These are phyloP conservation scores for Sclerotinia borealis DNA, from an alignment of 2,329 filamentous ascomycete species.

Conservation along the genomic window DNA sequence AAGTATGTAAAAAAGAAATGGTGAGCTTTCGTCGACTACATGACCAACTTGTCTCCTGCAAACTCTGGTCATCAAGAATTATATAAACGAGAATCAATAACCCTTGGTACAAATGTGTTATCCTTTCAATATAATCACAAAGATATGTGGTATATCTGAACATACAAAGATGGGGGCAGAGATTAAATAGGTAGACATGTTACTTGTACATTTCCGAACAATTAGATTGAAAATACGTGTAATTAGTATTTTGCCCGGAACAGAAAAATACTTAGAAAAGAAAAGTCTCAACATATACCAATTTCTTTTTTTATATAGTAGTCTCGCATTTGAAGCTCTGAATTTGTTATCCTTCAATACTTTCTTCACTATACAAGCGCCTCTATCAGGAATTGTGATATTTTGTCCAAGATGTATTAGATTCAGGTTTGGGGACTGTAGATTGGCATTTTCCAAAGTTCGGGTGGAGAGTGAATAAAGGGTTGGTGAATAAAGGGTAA, in stretches of 20 bases:
- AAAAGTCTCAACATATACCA: neutral
- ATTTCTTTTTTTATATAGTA: neutral
- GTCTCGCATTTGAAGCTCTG: neutral
- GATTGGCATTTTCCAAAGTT: neutral
- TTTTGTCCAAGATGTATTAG: neutral
- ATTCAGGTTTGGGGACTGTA: neutral
- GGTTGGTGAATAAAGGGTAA: too few relatives aligned
- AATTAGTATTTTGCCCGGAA: neutral
- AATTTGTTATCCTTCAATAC: neutral
- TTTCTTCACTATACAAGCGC: neutral
- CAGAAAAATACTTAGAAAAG: fast-evolving
- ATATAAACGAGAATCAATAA: too few relatives aligned
- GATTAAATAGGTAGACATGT: neutral
- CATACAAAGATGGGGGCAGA: neutral
- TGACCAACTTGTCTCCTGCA: neutral
- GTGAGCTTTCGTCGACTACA: neutral
- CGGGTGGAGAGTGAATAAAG: fast-evolving
- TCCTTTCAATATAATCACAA: neutral
- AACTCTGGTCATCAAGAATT: neutral
- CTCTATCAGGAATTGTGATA: neutral
- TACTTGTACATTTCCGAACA: neutral
- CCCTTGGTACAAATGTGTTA: neutral
- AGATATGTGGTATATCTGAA: neutral
- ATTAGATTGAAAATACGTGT: neutral
- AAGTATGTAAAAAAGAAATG: too few relatives aligned